Conservation (phyloP, 2,329 filamentous ascomycete species). For the Xylaria sp. region DNA sequence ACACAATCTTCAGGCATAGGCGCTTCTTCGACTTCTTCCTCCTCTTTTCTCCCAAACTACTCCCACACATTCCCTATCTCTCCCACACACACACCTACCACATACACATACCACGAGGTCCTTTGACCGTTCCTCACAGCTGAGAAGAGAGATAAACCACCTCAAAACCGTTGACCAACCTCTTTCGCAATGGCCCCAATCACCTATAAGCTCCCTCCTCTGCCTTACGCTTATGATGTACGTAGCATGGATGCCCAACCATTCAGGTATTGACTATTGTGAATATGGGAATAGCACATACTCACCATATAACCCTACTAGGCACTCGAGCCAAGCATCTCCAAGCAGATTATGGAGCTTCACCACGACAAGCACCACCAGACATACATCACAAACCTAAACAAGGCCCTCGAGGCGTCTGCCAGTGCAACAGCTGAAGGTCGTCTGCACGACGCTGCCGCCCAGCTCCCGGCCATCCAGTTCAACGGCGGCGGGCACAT, state of each 20-base stretch:
- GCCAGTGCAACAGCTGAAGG: conserved; percentile 58
- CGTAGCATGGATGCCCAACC: conserved; percentile 38
- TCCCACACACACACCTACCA: neutral
- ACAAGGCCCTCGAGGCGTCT: conserved; percentile 67
- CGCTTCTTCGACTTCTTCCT: neutral
- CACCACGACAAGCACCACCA: conserved; percentile 82
- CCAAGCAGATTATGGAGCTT: conserved; percentile 78
- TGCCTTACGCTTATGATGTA: conserved; percentile 75
- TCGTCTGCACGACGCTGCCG: conserved; percentile 64
- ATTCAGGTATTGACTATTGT: neutral
- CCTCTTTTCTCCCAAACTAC: neutral
- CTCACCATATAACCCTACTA: conserved; percentile 40
- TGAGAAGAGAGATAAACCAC: neutral
- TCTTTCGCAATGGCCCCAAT: conserved; percentile 46
- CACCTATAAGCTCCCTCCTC: conserved; percentile 65
- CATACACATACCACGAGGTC: neutral
- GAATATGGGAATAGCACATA: neutral
- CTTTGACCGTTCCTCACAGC: neutral
- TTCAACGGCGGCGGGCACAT: conserved; percentile 94
- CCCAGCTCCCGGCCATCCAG: conserved; percentile 72
- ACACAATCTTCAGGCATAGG: neutral
- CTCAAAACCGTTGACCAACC: neutral
- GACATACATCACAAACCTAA: conserved; percentile 78
- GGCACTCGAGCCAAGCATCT: conserved; percentile 77
- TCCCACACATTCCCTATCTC: neutral